Percentiles rank a stretch among this genome's conserved stretches.
phyloP scores from a whole-genome alignment of 768 basidiomycete genomes.

The Hysterangium stoloniferum region DNA sequence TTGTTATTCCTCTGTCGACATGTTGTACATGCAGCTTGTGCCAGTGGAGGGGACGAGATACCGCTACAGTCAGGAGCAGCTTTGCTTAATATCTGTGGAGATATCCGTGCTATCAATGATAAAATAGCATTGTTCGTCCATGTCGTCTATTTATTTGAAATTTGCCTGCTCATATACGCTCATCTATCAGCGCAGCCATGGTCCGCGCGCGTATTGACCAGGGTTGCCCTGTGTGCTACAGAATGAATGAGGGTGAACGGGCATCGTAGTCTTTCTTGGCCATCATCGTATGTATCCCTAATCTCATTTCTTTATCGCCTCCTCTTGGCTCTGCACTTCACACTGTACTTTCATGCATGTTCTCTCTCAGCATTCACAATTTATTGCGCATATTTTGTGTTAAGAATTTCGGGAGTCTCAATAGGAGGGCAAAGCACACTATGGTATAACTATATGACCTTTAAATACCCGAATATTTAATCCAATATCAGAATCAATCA shows the following conservation, averaged over 20 bases:
- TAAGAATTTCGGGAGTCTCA: too few relatives aligned
- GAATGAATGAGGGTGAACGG: conserved; percentile 43
- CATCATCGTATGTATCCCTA: too few relatives aligned
- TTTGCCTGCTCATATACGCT: conserved; percentile 8
- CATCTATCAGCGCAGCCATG: conserved; percentile 51
- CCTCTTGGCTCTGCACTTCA: too few relatives aligned
- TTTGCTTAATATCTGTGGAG: conserved; percentile 37
- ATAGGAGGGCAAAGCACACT: too few relatives aligned
- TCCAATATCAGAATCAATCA: too few relatives aligned
- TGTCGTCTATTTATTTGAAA: background rate
- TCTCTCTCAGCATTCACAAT: too few relatives aligned
- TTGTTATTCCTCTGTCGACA: conserved; percentile 85
- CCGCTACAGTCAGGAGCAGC: conserved; percentile 53
- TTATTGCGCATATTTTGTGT: too few relatives aligned
- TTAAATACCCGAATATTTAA: too few relatives aligned
- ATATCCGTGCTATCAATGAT: conserved; percentile 44
- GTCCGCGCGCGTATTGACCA: conserved; percentile 54
- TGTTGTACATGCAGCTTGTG: conserved; percentile 74
- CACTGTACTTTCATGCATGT: too few relatives aligned
- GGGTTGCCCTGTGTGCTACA: conserved; percentile 75
- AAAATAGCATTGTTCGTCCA: conserved; percentile 74
- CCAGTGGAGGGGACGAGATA: conserved; percentile 55
- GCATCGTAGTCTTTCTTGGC: background rate
- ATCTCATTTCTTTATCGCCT: too few relatives aligned
- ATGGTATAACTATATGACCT: too few relatives aligned